Evolutionary conservation across 2,329 filamentous ascomycete species (phyloP).

Genomic region (Pestalotiopsis sp.): DNA sequence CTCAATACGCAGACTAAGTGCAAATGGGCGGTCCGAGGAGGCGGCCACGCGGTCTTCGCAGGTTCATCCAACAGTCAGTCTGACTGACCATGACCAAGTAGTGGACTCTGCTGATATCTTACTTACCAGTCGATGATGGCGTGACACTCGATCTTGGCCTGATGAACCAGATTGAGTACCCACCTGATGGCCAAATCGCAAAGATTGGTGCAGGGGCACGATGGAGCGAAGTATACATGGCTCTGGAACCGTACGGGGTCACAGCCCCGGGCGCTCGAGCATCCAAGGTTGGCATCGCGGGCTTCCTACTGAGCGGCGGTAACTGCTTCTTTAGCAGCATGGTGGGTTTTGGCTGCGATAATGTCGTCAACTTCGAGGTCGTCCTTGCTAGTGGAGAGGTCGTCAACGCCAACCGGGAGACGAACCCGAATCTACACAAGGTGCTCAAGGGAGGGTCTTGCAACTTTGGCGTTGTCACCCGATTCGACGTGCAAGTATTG

Average conservation of each 20-base stretch:
- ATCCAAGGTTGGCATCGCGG: constrained; percentile 25
- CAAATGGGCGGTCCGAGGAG: constrained; percentile 6
- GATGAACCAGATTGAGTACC: constrained; percentile 32
- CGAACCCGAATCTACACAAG: constrained; percentile 42
- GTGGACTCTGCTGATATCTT: not conserved
- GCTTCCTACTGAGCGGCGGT: constrained; percentile 28
- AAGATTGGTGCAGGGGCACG: constrained; percentile 30
- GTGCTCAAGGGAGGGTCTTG: constrained; percentile 47
- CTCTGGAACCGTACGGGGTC: constrained; percentile 20
- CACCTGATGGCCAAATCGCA: constrained; percentile 27
- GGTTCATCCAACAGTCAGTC: constrained; percentile 5
- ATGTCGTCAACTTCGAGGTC: constrained; percentile 43
- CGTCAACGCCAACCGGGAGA: constrained; percentile 37
- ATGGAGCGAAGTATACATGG: constrained; percentile 26
- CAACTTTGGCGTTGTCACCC: constrained; percentile 44
- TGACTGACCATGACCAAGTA: not conserved
- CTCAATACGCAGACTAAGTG: constrained; percentile 7
- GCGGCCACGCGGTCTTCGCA: constrained; percentile 2
- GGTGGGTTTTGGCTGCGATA: constrained; percentile 47
- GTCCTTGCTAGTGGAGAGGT: constrained; percentile 44
- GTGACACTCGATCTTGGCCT: constrained; percentile 23
- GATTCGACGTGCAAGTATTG: constrained; percentile 27
- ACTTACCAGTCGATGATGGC: constrained; percentile 11
- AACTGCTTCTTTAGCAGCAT: constrained; percentile 23
- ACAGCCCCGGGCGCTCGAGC: constrained; percentile 27